Percentiles rank a stretch among this genome's conserved stretches.
Evolutionary conservation across 305 asterid species (phyloP).

Genomic region (Stenogyne calaminthoides): DNA sequence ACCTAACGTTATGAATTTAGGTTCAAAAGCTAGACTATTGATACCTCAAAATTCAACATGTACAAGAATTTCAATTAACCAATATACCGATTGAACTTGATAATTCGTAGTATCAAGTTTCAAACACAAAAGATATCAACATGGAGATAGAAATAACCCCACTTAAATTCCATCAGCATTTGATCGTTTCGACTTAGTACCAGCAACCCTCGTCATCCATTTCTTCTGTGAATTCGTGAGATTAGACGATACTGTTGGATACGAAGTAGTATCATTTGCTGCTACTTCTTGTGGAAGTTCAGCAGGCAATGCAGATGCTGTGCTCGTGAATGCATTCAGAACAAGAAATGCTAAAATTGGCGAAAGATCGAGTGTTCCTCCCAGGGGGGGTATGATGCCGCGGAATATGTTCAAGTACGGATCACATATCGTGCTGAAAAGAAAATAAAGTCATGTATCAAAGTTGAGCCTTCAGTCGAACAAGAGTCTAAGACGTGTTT

Average conservation of each 20-base stretch:
- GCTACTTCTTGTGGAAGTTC: slow-evolving; percentile 68
- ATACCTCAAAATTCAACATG: not conserved
- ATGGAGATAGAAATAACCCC: not conserved
- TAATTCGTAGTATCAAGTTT: not conserved
- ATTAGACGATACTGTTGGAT: slow-evolving; percentile 6
- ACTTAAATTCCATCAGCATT: not conserved
- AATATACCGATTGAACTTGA: too few relatives aligned
- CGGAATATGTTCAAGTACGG: slow-evolving; percentile 97
- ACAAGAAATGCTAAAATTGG: slow-evolving; percentile 91
- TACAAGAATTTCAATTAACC: not conserved
- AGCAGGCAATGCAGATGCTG: slow-evolving; percentile 92
- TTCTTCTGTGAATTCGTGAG: slow-evolving; percentile 59
- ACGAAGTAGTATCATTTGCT: slow-evolving; percentile 23
- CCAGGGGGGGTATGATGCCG: slow-evolving; percentile 93
- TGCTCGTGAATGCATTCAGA: slow-evolving; percentile 74
- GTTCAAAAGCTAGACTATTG: not conserved
- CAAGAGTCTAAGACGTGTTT: not conserved
- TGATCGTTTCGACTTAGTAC: slow-evolving; percentile 32
- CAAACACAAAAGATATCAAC: not conserved
- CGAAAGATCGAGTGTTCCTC: slow-evolving; percentile 89
- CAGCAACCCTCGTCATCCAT: slow-evolving; percentile 67
- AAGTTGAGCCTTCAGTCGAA: not conserved
- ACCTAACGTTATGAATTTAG: not conserved
- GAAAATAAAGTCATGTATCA: not conserved
- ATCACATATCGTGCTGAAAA: slow-evolving; percentile 88